A percentile compares a stretch with the other conserved stretches of the same genome.
phyloP scores from a whole-genome alignment of 2,329 filamentous ascomycete genomes.

The Cytospora mali region DNA sequence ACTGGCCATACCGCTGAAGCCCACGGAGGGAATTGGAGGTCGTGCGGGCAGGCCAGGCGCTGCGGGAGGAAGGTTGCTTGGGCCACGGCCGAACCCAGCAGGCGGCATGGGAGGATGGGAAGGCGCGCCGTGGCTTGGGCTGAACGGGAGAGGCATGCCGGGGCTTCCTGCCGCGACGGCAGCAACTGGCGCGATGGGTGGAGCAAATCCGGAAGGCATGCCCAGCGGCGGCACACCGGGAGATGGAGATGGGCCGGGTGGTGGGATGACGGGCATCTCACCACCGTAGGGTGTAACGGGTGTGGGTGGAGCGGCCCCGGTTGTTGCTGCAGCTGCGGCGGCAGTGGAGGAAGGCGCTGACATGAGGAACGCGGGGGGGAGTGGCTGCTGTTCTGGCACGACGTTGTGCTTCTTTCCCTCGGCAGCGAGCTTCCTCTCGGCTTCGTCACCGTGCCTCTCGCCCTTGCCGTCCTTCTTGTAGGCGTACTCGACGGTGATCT shows the following conservation, averaged over 20 bases:
- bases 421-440: slow-evolving; percentile 86
- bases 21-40: slow-evolving; percentile 50
- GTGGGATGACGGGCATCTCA: slow-evolving; percentile 24
- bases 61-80: slow-evolving; percentile 48
- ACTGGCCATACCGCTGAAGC: slow-evolving; percentile 48
- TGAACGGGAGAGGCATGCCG: slow-evolving; percentile 30
- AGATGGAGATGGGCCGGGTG: slow-evolving; percentile 28
- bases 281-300: slow-evolving; percentile 29
- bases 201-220: slow-evolving; percentile 42
- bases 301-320: slow-evolving; percentile 30
- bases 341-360: slow-evolving; percentile 35
- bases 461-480: slow-evolving; percentile 99
- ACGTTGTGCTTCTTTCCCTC: slow-evolving; percentile 96
- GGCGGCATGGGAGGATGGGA: slow-evolving; percentile 25
- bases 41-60: slow-evolving; percentile 54
- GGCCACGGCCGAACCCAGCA: slow-evolving; percentile 32
- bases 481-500: slow-evolving; percentile 94
- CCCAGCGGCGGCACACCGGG: slow-evolving; percentile 34
- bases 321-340: slow-evolving; percentile 14
- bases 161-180: slow-evolving; percentile 29
- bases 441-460: slow-evolving; percentile 91
- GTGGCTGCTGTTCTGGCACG: slow-evolving; percentile 73
- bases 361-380: slow-evolving; percentile 73
- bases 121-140: slow-evolving; percentile 14
- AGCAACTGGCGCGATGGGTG: slow-evolving; percentile 36